Percentiles rank a stretch among this genome's conserved stretches.
Conservation (phyloP, 1,284 basidiomycete species). For the Leucoagaricus sp. region DNA sequence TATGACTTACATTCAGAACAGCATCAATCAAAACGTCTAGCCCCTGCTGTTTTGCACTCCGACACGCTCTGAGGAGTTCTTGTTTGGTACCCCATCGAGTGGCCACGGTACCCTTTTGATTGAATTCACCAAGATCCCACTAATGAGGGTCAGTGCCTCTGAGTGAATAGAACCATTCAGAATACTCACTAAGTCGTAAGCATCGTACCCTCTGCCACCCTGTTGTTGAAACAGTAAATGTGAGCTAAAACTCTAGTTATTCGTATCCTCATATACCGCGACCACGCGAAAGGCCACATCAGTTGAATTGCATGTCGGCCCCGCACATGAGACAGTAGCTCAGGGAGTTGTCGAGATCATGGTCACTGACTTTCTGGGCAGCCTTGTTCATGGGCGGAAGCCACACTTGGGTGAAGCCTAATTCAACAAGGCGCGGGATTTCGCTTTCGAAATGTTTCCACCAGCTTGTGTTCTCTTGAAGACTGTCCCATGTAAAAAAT, state of each 20-base stretch:
- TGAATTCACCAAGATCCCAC: slow-evolving; percentile 94
- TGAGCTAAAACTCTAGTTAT: not conserved
- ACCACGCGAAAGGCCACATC: no score
- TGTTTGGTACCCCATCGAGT: slow-evolving; percentile 95
- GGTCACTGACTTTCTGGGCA: slow-evolving; percentile 49
- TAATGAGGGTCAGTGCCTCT: slow-evolving; percentile 27
- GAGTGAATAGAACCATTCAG: not conserved
- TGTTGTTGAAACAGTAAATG: not conserved
- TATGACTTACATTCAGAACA: slow-evolving; percentile 73
- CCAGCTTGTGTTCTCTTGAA: slow-evolving; percentile 64
- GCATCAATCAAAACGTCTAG: slow-evolving; percentile 77
- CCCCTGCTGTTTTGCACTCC: slow-evolving; percentile 53
- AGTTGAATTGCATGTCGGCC: not conserved
- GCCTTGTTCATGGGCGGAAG: slow-evolving; percentile 79
- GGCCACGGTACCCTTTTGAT: slow-evolving; percentile 76
- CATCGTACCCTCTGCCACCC: slow-evolving; percentile 72
- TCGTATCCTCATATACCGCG: no score
- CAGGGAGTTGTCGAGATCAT: no score
- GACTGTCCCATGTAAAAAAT: slow-evolving; percentile 82
- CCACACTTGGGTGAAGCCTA: slow-evolving; percentile 88
- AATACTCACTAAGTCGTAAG: slow-evolving; percentile 69
- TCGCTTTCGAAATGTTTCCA: slow-evolving; percentile 83
- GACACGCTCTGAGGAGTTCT: slow-evolving; percentile 73
- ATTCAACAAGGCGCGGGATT: slow-evolving; percentile 64
- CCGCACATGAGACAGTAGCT: not conserved